phyloP scores from a whole-genome alignment of 2,329 filamentous ascomycete species.

The Claviceps paspali region DNA sequence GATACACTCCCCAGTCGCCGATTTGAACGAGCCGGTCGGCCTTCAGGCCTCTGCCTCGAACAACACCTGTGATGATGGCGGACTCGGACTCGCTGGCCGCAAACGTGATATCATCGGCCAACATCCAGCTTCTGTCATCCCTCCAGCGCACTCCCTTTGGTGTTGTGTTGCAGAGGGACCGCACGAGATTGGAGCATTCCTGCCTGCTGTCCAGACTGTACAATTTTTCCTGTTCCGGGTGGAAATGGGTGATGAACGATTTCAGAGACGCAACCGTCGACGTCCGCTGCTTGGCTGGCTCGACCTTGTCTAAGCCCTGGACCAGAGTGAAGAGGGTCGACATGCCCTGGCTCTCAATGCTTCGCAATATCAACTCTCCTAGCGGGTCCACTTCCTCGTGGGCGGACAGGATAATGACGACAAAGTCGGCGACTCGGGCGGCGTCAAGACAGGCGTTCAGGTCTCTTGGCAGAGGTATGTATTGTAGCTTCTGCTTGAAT shows the following conservation, averaged over 20 bases:
- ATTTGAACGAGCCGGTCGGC: slow-evolving; percentile 81
- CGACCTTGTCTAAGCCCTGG: slow-evolving; percentile 61
- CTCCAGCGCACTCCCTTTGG: slow-evolving; percentile 94
- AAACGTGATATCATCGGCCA: slow-evolving; percentile 71
- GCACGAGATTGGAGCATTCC: slow-evolving; percentile 80
- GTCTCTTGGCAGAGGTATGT: slow-evolving; percentile 59
- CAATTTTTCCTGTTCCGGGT: slow-evolving; percentile 81
- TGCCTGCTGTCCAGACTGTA: slow-evolving; percentile 78
- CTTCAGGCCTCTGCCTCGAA: slow-evolving; percentile 76
- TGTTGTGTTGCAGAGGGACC: slow-evolving; percentile 78
- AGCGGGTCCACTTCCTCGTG: slow-evolving; percentile 69
- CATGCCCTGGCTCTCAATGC: slow-evolving; percentile 84
- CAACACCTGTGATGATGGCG: slow-evolving; percentile 66
- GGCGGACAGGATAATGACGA: slow-evolving; percentile 71
- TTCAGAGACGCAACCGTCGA: slow-evolving; percentile 72
- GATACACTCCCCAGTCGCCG: slow-evolving; percentile 86
- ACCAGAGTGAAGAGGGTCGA: slow-evolving; percentile 83
- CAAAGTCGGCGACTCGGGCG: slow-evolving; percentile 78
- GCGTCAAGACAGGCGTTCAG: slow-evolving; percentile 69
- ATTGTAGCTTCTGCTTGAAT: slow-evolving; percentile 91
- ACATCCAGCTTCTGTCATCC: slow-evolving; percentile 90
- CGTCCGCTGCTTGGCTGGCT: slow-evolving; percentile 62
- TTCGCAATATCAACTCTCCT: slow-evolving; percentile 72
- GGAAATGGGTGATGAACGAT: slow-evolving; percentile 88
- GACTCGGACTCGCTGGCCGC: slow-evolving; percentile 42